phyloP scores from a whole-genome alignment of 768 basidiomycete genomes.

The Gloeophyllum trabeum region DNA sequence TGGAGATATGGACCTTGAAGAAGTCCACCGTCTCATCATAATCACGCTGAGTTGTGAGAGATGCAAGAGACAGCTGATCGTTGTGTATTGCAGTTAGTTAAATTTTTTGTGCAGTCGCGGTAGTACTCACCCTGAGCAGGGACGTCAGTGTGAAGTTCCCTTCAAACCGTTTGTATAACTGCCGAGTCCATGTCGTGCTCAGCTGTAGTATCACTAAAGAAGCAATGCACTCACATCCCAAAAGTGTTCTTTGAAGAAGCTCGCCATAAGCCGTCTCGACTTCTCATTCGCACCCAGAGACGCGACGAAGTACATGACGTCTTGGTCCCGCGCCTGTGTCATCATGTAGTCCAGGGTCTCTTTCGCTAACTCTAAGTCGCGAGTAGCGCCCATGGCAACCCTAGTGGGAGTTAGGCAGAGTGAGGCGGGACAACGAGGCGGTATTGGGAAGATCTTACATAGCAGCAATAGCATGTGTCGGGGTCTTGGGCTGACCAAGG shows the following conservation, averaged over 20 bases:
- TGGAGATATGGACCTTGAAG: conserved; percentile 60
- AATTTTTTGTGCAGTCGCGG: neutral
- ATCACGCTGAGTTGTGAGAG: conserved; percentile 61
- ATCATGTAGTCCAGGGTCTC: conserved; percentile 54
- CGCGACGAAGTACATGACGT: conserved; percentile 51
- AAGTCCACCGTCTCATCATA: conserved; percentile 49
- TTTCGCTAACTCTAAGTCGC: conserved; percentile 43
- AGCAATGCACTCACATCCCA: conserved; percentile 32
- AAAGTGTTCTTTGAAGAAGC: conserved; percentile 65
- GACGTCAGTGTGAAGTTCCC: conserved; percentile 50
- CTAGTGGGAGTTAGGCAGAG: conserved; percentile 23
- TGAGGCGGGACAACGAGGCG: neutral
- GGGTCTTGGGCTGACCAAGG: conserved; percentile 62
- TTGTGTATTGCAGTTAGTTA: conserved; percentile 9
- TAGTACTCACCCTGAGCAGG: conserved; percentile 38
- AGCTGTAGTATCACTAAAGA: neutral
- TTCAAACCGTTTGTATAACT: conserved; percentile 61
- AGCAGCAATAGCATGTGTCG: conserved; percentile 59
- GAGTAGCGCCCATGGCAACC: conserved; percentile 49
- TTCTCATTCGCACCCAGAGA: conserved; percentile 45
- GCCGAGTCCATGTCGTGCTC: neutral
- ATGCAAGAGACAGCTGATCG: conserved; percentile 23
- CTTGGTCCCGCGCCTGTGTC: conserved; percentile 43
- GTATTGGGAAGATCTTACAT: conserved; percentile 32
- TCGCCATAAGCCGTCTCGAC: conserved; percentile 38